A percentile compares a stretch with the other conserved stretches of the same genome.
Conservation (phyloP, 371 early-diverging fungal genomes). For the Massospora cicadina region DNA sequence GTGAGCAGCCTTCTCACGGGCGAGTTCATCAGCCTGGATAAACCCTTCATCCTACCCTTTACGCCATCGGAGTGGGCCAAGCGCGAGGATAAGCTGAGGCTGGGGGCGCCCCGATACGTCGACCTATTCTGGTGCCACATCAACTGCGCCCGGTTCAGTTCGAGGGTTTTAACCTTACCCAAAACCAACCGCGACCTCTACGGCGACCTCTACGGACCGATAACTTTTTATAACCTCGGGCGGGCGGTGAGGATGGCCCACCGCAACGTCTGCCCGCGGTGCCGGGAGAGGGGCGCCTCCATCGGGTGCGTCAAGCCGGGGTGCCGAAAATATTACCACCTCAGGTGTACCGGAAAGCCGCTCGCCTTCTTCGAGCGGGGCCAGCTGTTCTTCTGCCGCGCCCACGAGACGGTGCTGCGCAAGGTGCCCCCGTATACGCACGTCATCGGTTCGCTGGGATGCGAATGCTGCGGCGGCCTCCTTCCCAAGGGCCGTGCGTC, state of each 20-base stretch:
- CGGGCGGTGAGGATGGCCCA: conserved; percentile 55
- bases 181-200: conserved; percentile 17
- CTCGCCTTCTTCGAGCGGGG: conserved; percentile 53
- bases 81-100: conserved; percentile 15
- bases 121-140: conserved; percentile 65
- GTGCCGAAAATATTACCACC: conserved; percentile 67
- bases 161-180: conserved; percentile 10
- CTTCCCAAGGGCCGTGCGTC: background rate
- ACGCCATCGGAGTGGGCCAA: background rate
- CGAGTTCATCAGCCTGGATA: background rate
- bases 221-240: conserved; percentile 63
- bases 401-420: conserved; percentile 42
- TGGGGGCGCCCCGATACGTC: background rate
- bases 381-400: conserved; percentile 68
- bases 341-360: conserved; percentile 59
- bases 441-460: background rate
- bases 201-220: conserved; percentile 24
- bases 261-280: conserved; percentile 36
- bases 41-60: conserved; percentile 4
- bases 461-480: background rate
- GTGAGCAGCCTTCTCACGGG: background rate
- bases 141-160: conserved; percentile 53
- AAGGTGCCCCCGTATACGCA: background rate
- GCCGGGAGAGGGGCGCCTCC: conserved; percentile 71
- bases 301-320: conserved; percentile 76